Evolutionary conservation across 345 rosid species (phyloP), one percentile per base, ranked within the genome.

Genomic region (Moricandia arvensis): DNA sequence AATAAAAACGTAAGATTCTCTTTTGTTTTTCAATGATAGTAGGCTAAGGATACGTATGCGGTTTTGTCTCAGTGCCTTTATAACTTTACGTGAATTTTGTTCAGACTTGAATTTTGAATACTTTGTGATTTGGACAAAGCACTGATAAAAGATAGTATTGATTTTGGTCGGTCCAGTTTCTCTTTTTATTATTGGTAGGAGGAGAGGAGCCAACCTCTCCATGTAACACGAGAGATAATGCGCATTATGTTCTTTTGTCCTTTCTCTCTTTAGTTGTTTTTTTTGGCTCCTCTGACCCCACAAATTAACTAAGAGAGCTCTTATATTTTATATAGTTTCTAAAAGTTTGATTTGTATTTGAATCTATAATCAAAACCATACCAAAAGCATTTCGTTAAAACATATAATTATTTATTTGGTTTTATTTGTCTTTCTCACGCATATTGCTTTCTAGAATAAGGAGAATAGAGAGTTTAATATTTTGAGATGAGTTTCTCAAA

Each of bases 61-160:
- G 77, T 72, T 78, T 78, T 47, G 53, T 47, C 53, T 47, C 15
- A 47, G 53, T 47, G 18, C 53, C 18, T 47, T 47, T 47, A 47
- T 47, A 66, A 72, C 81, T 78, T 66, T 78, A 72, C 49, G 30
- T 72, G 73, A 61, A 21, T 33, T 47, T 47, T n/a, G 53, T 47
- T 47, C 63, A 66, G 33, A 78, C 58, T 72, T 66, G 1, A 73
- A 55, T 73, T 73, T 79, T 79, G 82, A 79, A 79, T 53, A 33
- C 4, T 45, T 73, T 68, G 38, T 72, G 75, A 79, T 34, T 54
- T 53, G 59, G 75, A 73, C 24, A 55, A 63, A 54, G 67, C 82
- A 79, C 82, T 67, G 41, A 79, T 38, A 21, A 68, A 60, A 68
- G 70, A 67, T 4, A n/a, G n/a, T n/a, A 3, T 37, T 66, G 58